phyloP scores from a whole-genome alignment of 2,329 filamentous ascomycete species.

The Trichoderma simmonsii region DNA sequence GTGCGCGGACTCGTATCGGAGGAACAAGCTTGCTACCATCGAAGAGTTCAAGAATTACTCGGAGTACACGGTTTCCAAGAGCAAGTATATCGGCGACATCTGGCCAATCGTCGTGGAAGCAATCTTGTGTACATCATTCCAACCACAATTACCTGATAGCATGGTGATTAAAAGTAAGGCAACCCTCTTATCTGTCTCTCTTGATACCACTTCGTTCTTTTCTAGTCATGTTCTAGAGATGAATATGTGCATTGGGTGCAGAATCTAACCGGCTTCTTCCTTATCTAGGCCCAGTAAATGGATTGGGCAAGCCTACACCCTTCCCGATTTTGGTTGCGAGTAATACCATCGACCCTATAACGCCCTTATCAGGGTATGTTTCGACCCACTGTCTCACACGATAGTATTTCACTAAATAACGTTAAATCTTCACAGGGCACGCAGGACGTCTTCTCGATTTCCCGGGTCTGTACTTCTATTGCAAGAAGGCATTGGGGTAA shows the following conservation, averaged over 20 bases:
- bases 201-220: background rate
- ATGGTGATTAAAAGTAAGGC: background rate
- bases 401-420: background rate
- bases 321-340: background rate
- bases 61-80: background rate
- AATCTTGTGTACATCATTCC: background rate
- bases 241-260: background rate
- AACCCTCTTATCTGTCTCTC: background rate
- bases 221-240: background rate
- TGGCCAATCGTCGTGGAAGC: background rate
- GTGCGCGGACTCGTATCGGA: background rate
- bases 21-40: background rate
- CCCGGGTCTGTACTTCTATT: background rate
- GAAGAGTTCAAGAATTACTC: background rate
- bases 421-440: background rate
- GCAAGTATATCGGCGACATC: constrained; percentile 1
- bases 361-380: background rate
- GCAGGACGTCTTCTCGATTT: background rate
- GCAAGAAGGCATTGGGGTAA: background rate
- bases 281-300: background rate
- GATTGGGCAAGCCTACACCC: background rate
- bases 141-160: background rate
- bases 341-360: constrained; percentile 5
- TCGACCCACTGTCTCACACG: background rate
- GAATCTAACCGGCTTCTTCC: background rate